These are phyloP conservation scores for Lachnellula suecica DNA, from an alignment of 2,329 filamentous ascomycete genomes.

Conservation along the genomic window DNA sequence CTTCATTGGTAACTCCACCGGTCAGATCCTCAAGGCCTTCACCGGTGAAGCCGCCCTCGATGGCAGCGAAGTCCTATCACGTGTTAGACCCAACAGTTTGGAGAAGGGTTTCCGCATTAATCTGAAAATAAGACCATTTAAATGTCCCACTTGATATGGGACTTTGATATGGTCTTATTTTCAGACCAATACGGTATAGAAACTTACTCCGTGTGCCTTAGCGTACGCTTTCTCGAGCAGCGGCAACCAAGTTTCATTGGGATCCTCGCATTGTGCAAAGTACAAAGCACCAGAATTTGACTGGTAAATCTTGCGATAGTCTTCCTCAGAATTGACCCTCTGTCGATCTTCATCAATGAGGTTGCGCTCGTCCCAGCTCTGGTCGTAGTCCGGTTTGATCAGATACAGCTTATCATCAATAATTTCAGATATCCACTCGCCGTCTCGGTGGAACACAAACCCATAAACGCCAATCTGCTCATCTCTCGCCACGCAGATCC, in stretches of 20 bases:
- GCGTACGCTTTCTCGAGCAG: slow-evolving; percentile 81
- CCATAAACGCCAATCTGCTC: slow-evolving; percentile 78
- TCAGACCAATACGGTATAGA: too few relatives aligned
- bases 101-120: too few relatives aligned
- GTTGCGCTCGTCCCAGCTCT: slow-evolving; percentile 62
- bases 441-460: slow-evolving; percentile 83
- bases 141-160: too few relatives aligned
- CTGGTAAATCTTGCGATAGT: slow-evolving; percentile 46
- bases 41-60: slow-evolving; percentile 68
- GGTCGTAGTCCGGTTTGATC: slow-evolving; percentile 77
- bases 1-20: slow-evolving; percentile 68
- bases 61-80: slow-evolving; percentile 63
- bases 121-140: too few relatives aligned
- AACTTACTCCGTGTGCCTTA: slow-evolving; percentile 66
- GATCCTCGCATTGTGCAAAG: slow-evolving; percentile 73
- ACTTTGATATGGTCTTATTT: too few relatives aligned
- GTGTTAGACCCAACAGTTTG: slow-evolving; percentile 5
- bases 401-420: slow-evolving; percentile 89
- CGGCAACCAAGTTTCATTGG: slow-evolving; percentile 81
- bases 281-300: slow-evolving; percentile 73
- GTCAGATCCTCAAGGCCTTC: slow-evolving; percentile 60
- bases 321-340: slow-evolving; percentile 52
- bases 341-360: slow-evolving; percentile 70
- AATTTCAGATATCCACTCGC: slow-evolving; percentile 84
- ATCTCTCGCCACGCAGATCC: slow-evolving; percentile 35